Conservation (phyloP, 495 filamentous ascomycete species). For the Gamarada debralockiae region DNA sequence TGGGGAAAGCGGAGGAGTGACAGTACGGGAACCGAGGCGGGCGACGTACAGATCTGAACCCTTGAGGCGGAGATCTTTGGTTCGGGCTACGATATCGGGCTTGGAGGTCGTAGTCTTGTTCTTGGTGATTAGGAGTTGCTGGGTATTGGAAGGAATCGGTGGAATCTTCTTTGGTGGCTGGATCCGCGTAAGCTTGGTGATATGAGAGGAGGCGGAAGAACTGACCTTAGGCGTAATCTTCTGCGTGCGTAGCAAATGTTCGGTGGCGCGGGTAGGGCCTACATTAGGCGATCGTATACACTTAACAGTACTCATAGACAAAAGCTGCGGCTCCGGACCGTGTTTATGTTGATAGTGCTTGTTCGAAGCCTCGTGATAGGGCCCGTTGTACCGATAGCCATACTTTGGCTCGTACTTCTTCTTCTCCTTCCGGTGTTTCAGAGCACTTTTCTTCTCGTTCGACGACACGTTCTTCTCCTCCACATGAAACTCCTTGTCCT, state of each 20-base stretch:
- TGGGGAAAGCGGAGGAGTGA: not conserved
- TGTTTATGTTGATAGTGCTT: constrained; percentile 19
- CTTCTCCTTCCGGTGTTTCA: constrained; percentile 32
- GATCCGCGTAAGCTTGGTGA: not conserved
- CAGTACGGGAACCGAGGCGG: constrained; percentile 30
- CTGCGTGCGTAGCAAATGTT: no score
- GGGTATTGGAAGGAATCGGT: constrained; percentile 9
- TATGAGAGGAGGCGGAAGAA: not conserved
- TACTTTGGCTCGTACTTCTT: constrained; percentile 21
- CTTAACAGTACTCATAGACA: no score
- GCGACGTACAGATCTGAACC: constrained; percentile 52
- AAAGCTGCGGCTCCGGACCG: constrained; percentile 11
- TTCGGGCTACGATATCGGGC: constrained; percentile 32
- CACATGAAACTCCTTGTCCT: constrained; percentile 25
- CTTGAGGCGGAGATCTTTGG: constrained; percentile 39
- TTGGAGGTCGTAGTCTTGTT: constrained; percentile 15
- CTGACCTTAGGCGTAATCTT: no score
- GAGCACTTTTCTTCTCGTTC: constrained; percentile 21
- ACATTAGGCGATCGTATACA: no score
- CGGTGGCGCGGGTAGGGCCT: no score
- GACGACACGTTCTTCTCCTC: constrained; percentile 23
- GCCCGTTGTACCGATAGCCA: constrained; percentile 6
- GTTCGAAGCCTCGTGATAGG: constrained; percentile 21
- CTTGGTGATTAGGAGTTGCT: constrained; percentile 22
- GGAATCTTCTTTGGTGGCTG: constrained; percentile 8